Evolutionary conservation across 1,284 basidiomycete species (phyloP).

Genomic region (Pseudozyma hubeiensis): DNA sequence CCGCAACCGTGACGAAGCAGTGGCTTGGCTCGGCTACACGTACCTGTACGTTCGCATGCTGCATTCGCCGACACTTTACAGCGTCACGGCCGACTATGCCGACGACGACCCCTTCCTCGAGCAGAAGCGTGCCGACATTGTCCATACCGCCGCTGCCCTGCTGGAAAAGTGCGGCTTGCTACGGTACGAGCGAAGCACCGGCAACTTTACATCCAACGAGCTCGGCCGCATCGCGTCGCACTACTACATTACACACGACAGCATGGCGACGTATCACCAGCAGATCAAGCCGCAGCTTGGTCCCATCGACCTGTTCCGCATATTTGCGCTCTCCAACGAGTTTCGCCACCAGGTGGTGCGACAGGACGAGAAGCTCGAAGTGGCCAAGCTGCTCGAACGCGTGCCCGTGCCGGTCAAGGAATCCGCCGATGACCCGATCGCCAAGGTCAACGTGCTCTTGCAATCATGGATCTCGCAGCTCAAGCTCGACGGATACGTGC

Average conservation of each 20-base stretch:
- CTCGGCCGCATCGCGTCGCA: constrained; percentile 94
- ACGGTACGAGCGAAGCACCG: constrained; percentile 90
- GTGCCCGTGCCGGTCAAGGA: constrained; percentile 99
- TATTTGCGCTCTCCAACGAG: constrained; percentile 96
- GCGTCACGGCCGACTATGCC: constrained; percentile 88
- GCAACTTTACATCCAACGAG: constrained; percentile 77
- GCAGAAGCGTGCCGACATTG: constrained; percentile 92
- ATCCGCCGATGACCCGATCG: constrained; percentile 91
- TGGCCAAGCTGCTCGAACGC: constrained; percentile 90
- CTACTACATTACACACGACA: constrained; percentile 95
- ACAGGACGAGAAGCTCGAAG: constrained; percentile 74
- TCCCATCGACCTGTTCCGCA: constrained; percentile 90
- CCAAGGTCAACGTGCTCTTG: constrained; percentile 96
- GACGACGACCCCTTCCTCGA: constrained; percentile 85
- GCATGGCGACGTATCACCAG: constrained; percentile 97
- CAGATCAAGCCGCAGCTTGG: constrained; percentile 89
- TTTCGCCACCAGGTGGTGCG: constrained; percentile 88
- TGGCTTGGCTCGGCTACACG: constrained; percentile 79
- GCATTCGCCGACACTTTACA: constrained; percentile 87
- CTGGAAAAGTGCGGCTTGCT: constrained; percentile 93
- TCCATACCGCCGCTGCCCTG: constrained; percentile 91
- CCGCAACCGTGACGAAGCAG: constrained; percentile 90
- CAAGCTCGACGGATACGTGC: constrained; percentile 93
- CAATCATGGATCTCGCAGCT: constrained; percentile 96
- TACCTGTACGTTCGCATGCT: constrained; percentile 91